Evolutionary conservation across 1,139 yeast species (phyloP).

Genomic region (Lizanozyma gosingica): DNA sequence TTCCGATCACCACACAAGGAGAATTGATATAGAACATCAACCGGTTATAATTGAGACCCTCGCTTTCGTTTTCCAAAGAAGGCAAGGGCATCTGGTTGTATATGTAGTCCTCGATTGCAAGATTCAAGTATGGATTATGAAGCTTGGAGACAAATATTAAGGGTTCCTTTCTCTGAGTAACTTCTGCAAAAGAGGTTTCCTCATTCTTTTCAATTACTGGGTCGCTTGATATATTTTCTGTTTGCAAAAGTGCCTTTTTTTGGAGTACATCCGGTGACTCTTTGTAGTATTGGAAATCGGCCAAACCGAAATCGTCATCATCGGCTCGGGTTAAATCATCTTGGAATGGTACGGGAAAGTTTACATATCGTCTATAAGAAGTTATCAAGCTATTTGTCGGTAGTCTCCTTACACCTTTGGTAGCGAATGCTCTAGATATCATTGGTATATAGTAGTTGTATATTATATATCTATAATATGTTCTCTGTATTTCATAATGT

Average conservation of each 20-base stretch:
- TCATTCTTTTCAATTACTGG: neutral
- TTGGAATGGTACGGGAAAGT: slow-evolving; percentile 6
- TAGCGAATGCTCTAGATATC: too few species aligned
- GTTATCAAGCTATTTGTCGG: too few species aligned
- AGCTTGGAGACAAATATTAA: slow-evolving; percentile 37
- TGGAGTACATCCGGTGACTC: slow-evolving; percentile 21
- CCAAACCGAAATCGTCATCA: slow-evolving; percentile 28
- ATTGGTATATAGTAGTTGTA: too few species aligned
- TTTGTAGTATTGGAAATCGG: slow-evolving; percentile 31
- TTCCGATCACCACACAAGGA: slow-evolving; percentile 90
- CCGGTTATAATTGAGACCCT: slow-evolving; percentile 30
- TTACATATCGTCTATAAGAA: slow-evolving; percentile 6
- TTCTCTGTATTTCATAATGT: too few species aligned
- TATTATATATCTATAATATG: too few species aligned
- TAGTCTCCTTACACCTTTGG: too few species aligned
- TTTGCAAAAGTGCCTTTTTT: slow-evolving; percentile 3
- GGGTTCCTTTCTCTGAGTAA: slow-evolving; percentile 15
- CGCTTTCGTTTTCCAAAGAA: slow-evolving; percentile 8
- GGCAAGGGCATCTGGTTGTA: slow-evolving; percentile 55
- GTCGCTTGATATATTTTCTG: neutral
- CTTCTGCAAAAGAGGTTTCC: slow-evolving; percentile 8
- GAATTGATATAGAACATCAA: slow-evolving; percentile 67
- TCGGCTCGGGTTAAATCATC: slow-evolving; percentile 22
- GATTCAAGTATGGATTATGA: slow-evolving; percentile 60
- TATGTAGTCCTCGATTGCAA: slow-evolving; percentile 76